Conservation (phyloP, 2,329 filamentous ascomycete genomes). For the Elsinoe perseae region DNA sequence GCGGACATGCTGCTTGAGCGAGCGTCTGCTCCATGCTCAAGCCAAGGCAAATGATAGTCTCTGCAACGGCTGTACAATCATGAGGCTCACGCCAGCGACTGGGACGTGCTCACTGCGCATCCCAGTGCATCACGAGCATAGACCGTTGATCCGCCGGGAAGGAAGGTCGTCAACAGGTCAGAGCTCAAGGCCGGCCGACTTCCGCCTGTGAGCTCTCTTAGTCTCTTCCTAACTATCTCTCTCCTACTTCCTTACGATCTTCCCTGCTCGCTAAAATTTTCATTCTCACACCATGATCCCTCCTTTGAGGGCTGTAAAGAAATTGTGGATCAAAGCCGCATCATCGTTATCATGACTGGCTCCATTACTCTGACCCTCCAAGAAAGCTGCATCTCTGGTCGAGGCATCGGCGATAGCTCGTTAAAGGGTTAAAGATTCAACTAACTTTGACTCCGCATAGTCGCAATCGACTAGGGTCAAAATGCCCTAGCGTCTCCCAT, state of each 20-base stretch:
- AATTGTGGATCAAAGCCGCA: constrained; percentile 1
- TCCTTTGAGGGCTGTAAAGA: not conserved
- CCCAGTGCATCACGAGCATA: constrained; percentile 5
- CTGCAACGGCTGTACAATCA: constrained; percentile 5
- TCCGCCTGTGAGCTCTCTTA: not conserved
- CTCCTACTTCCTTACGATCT: not conserved
- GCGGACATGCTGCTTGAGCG: not conserved
- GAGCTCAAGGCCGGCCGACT: constrained; percentile 9
- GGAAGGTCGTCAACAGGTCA: constrained; percentile 4
- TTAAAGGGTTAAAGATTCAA: not conserved
- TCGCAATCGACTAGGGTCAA: constrained; percentile 7
- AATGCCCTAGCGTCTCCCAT: constrained; percentile 10
- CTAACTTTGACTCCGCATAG: constrained; percentile 10
- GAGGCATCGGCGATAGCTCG: constrained; percentile 15
- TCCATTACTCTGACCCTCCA: not conserved
- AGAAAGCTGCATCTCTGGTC: not conserved
- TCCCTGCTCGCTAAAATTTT: constrained; percentile 3
- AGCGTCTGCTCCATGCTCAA: constrained; percentile 5
- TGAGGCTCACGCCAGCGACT: not conserved
- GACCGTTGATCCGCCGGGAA: constrained; percentile 13
- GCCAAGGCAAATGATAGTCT: not conserved
- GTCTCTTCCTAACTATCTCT: not conserved
- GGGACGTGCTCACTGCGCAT: constrained; percentile 2
- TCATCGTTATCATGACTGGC: not conserved
- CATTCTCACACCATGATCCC: not conserved